Base-by-base conservation (phyloP, 306 rosid genomes). In the Cucumis cinereus region DNA sequence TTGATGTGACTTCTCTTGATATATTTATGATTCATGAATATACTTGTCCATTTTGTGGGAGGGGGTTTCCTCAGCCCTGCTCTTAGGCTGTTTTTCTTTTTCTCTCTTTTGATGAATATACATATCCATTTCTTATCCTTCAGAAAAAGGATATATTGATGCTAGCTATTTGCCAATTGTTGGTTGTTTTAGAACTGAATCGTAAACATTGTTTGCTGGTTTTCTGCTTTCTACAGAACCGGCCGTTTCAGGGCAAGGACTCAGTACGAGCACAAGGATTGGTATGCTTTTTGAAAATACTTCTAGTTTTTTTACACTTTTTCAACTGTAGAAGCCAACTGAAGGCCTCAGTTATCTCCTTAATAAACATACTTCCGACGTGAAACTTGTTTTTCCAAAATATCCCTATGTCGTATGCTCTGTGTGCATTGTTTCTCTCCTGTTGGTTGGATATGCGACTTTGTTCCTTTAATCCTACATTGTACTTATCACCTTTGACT, bases 241-340 rank as follows among this genome's bases (percentile, higher is more conserved):
- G 59, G 73, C 60, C 40, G 12, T 35, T 72, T 14, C 75, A 80
- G 86, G 53, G 70, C 53, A 26, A 14, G 76, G 83, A 84, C 70
- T 77, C 77, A 3, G 79, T 84, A 60, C 83, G n/a, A 73, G 74
- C 85, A 16, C 84, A 82, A 16, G 90, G 81, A 57, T 55, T 89
- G 96, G 98, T 94, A 86, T 79, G 86, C 73, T 73, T 81, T 80
- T 73, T 5, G 78, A 26, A 74, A 62, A 41, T 41, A 49, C 30
- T 41, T 78, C 36, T n/a, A n/a, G n/a, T n/a, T n/a, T n/a, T n/a
- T n/a, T n/a, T n/a, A n/a, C n/a, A 16, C 41, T 77, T 66, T 77
- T 73, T 57, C 47, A 8, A 24, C 16, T 16, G 5, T 4, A 19
- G 8, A 19, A 19, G 28, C 20, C 16, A 10, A 24, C 74, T 33